A percentile compares a stretch with the other conserved stretches of the same genome.
Conservation (phyloP, 176 grass and related monocot genomes). For the Oropetium thomaeum region DNA sequence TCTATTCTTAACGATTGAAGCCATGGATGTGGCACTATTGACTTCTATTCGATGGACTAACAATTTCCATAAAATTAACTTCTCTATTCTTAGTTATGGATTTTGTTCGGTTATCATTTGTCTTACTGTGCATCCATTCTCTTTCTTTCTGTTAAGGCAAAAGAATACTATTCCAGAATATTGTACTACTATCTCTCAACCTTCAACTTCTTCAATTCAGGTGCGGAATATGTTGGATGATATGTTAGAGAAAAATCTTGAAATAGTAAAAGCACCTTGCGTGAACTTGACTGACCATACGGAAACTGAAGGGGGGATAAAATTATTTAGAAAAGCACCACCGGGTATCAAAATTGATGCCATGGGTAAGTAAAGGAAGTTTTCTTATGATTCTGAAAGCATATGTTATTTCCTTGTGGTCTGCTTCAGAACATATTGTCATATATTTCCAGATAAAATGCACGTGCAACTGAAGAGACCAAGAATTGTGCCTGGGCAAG, state of each 20-base stretch:
- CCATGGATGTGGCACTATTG: background rate
- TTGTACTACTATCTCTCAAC: conserved; percentile 2
- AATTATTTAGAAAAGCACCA: conserved; percentile 78
- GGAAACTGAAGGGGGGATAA: conserved; percentile 57
- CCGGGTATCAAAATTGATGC: conserved; percentile 66
- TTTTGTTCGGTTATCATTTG: background rate
- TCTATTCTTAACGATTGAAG: background rate
- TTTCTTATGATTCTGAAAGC: background rate
- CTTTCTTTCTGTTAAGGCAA: background rate
- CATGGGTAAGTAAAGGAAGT: conserved; percentile 38
- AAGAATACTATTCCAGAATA: background rate
- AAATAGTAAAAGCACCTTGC: conserved; percentile 60
- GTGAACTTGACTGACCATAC: conserved; percentile 24
- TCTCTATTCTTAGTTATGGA: background rate
- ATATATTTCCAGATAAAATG: conserved; percentile 52
- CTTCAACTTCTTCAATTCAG: conserved; percentile 42
- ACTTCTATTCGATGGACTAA: background rate
- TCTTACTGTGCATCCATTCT: background rate
- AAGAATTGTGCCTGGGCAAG: conserved; percentile 62
- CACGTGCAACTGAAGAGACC: conserved; percentile 67
- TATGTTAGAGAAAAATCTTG: conserved; percentile 67
- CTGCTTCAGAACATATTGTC: conserved; percentile 25
- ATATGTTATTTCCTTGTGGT: conserved; percentile 16
- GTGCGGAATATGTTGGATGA: conserved; percentile 80
- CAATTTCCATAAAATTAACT: background rate